Base-by-base conservation (phyloP, 148 eudicot species). In the Chenopodium quinoa region DNA sequence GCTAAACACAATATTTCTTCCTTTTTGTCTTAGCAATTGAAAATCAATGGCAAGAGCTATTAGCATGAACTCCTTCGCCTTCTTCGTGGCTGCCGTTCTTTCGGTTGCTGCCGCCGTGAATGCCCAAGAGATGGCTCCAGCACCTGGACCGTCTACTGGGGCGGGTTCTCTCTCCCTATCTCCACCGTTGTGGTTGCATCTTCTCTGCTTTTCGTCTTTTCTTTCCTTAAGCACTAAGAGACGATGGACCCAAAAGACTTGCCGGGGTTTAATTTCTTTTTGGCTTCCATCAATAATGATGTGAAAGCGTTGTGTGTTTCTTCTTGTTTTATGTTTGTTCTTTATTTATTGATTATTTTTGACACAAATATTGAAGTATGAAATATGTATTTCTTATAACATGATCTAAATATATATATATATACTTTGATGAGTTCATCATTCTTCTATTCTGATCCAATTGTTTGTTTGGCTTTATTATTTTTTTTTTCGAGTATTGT, bases 81-180 rank as follows among this genome's bases (percentile, higher is more conserved):
- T 79, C 69, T 1, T 58, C 37, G n/a, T 23, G 14, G 76, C 52
- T 7, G 37, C 37, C 4, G 13, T 70, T 3, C 68, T 79, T n/a
- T 58, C 71, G 1, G 16, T 80, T 0, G 9, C 62, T 8, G 58
- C 82, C 13, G 58, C 56, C 3, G 71, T 62, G 23, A 71, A 72
- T 13, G 82, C 68, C 10, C 70, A 80, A 34, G 82, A 72, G 25
- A 62, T 72, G 77, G 71, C 82, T 8, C 70, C 82, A 3, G 22
- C 77, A 44, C 77, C 82, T 0, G 56, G 77, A 0, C 76, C 77
- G 20, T 70, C 37, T 0, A 40, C 82, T n/a, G 82, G 82, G 63
- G 82, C 78, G 8, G 82, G 19, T 80, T 73, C 62, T 73, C 78
- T 40, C 71, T 80, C 82, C 71, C 82, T 22, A 37, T 65, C 62